Percentiles rank a stretch among this genome's conserved stretches.
Conservation (phyloP, 495 filamentous ascomycete genomes). For the Cercophora sp. region DNA sequence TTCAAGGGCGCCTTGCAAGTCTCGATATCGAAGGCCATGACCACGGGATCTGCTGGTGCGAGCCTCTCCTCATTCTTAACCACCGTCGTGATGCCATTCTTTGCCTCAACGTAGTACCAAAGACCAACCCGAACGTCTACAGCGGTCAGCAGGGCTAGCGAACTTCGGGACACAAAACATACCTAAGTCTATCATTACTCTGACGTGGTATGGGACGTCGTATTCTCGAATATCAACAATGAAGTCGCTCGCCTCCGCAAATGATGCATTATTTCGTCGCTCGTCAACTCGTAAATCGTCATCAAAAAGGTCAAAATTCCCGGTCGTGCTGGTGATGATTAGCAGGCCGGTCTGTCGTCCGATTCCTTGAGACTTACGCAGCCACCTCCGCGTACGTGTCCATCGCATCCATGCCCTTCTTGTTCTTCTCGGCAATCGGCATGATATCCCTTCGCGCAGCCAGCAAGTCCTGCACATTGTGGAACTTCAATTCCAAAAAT, state of each 20-base stretch:
- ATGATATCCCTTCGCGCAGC: conserved; percentile 75
- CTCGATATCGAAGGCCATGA: conserved; percentile 98
- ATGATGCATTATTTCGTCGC: conserved; percentile 70
- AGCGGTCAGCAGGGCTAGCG: conserved; percentile 21
- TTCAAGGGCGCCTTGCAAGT: conserved; percentile 95
- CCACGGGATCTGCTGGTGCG: conserved; percentile 84
- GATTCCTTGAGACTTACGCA: conserved; percentile 50
- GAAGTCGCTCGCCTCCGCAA: conserved; percentile 90
- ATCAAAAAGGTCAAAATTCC: conserved; percentile 95
- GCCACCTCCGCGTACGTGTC: conserved; percentile 97
- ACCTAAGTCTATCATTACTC: conserved; percentile 96
- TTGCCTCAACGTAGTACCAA: conserved; percentile 95
- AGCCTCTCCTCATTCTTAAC: conserved; percentile 84
- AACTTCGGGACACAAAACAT: conserved; percentile 19
- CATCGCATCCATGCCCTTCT: conserved; percentile 89
- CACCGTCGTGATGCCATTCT: conserved; percentile 80
- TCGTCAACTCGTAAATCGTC: conserved; percentile 83
- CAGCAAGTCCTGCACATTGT: conserved; percentile 81
- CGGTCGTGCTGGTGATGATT: conserved; percentile 59
- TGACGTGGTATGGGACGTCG: conserved; percentile 98
- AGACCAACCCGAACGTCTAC: conserved; percentile 90
- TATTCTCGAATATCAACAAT: conserved; percentile 99
- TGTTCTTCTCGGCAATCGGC: conserved; percentile 95
- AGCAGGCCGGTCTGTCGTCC: conserved; percentile 14
- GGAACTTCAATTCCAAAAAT: conserved; percentile 80